Conservation (phyloP, 345 rosid species). For the Adansonia digitata region DNA sequence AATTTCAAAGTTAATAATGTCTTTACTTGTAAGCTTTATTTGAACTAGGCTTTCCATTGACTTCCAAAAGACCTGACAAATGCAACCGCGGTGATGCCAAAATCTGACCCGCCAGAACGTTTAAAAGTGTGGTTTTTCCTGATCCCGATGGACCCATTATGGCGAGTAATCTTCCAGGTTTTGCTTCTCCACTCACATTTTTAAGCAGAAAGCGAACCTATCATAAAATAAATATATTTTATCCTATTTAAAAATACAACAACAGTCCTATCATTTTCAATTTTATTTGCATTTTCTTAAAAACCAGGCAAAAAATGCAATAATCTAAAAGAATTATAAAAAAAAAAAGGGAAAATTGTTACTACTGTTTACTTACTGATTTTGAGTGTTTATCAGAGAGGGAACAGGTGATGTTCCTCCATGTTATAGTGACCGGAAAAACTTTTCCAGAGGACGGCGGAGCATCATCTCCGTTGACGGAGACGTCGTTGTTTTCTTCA, state of each 20-base stretch:
- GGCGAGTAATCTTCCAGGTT: conserved; percentile 89
- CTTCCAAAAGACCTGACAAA: conserved; percentile 87
- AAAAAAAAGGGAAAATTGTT: neutral
- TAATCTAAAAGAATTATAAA: neutral
- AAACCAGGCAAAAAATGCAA: conserved; percentile 11
- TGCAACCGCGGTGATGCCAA: conserved; percentile 55
- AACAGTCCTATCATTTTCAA: neutral
- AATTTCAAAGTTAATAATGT: neutral
- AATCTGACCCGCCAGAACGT: conserved; percentile 85
- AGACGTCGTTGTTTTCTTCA: conserved; percentile 23
- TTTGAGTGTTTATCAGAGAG: conserved; percentile 70
- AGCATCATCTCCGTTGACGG: conserved; percentile 29
- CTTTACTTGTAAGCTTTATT: conserved; percentile 66
- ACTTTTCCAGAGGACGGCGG: conserved; percentile 39
- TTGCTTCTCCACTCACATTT: conserved; percentile 87
- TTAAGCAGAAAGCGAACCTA: conserved; percentile 82
- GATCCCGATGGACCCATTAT: conserved; percentile 98
- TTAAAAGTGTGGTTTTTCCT: conserved; percentile 94
- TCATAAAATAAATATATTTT: conserved; percentile 5
- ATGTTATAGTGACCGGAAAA: conserved; percentile 67
- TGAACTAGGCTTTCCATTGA: conserved; percentile 69
- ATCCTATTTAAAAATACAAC: neutral
- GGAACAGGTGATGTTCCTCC: conserved; percentile 84
- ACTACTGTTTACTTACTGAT: conserved; percentile 43
- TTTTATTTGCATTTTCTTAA: conserved; percentile 7